These are phyloP conservation scores for Sphaerulina vaccinii DNA, from an alignment of 2,329 filamentous ascomycete genomes.

Conservation along the genomic window DNA sequence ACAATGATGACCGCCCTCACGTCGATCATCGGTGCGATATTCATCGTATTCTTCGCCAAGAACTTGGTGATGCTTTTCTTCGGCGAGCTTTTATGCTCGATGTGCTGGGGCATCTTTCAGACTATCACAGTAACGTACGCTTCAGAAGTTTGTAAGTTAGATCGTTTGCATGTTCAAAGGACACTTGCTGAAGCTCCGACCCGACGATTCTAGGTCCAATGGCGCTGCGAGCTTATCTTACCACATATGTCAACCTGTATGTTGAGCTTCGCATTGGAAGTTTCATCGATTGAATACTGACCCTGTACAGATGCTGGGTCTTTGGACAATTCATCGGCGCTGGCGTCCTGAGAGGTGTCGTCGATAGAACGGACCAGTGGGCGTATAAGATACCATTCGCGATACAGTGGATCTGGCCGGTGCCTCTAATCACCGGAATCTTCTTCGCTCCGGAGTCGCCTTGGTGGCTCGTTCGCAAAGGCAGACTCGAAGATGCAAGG, in stretches of 20 bases:
- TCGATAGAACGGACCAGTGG: conserved; percentile 30
- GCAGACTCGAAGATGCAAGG: conserved; percentile 35
- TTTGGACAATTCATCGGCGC: conserved; percentile 57
- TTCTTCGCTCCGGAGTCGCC: conserved; percentile 32
- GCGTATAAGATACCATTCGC: conserved; percentile 45
- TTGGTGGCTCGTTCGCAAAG: conserved; percentile 37
- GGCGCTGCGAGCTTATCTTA: conserved; percentile 57
- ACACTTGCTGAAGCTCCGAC: too few relatives aligned
- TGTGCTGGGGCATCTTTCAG: conserved; percentile 21
- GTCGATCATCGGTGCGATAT: conserved; percentile 57
- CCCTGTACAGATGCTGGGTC: conserved; percentile 62
- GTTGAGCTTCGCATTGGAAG: neutral
- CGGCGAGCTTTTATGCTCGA: conserved; percentile 45
- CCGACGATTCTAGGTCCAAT: too few relatives aligned
- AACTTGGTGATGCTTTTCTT: conserved; percentile 34
- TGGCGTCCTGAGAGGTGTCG: conserved; percentile 36
- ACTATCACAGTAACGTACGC: conserved; percentile 54
- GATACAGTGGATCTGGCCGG: conserved; percentile 46
- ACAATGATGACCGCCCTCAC: conserved; percentile 61
- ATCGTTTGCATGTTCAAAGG: too few relatives aligned
- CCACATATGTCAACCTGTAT: conserved; percentile 57
- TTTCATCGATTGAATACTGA: conserved; percentile 57
- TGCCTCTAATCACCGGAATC: conserved; percentile 32
- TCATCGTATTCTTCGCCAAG: conserved; percentile 44
- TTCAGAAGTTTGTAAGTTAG: conserved; percentile 62